Conservation (phyloP, 2,329 filamentous ascomycete genomes). For the Neofusicoccum laricinum region DNA sequence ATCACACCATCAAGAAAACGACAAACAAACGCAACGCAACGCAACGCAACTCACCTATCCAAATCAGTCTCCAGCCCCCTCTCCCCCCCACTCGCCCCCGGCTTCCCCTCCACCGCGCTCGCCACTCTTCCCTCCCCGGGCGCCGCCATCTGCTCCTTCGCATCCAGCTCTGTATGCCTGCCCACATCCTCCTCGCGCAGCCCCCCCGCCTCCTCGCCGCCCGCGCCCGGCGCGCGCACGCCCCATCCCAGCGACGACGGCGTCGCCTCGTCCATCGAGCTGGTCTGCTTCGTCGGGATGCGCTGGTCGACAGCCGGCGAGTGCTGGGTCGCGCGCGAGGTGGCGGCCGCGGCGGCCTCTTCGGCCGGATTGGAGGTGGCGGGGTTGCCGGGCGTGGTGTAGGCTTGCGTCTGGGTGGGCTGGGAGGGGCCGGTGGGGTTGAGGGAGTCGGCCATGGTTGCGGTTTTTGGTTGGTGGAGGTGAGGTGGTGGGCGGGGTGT, state of each 20-base stretch:
- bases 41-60: constrained; percentile 40
- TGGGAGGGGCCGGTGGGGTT: constrained; percentile 37
- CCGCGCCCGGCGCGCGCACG: constrained; percentile 35
- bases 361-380: constrained; percentile 43
- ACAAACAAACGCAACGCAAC: no score
- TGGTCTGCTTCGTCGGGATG: constrained; percentile 36
- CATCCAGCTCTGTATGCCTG: constrained; percentile 46
- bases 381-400: constrained; percentile 47
- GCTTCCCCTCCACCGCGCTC: constrained; percentile 37
- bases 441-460: constrained; percentile 37
- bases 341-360: constrained; percentile 28
- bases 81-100: constrained; percentile 36
- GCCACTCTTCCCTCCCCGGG: constrained; percentile 46
- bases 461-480: constrained; percentile 2
- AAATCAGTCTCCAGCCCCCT: constrained; percentile 44
- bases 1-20: background rate
- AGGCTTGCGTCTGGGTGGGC: constrained; percentile 43
- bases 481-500: background rate
- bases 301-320: constrained; percentile 32
- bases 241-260: constrained; percentile 40
- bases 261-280: constrained; percentile 29
- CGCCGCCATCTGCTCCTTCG: constrained; percentile 42
- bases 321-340: constrained; percentile 31
- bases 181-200: constrained; percentile 40
- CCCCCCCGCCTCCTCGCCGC: constrained; percentile 44